These are phyloP conservation scores for Coprinellus micaceus DNA, from an alignment of 768 basidiomycete genomes.

Conservation along the genomic window DNA sequence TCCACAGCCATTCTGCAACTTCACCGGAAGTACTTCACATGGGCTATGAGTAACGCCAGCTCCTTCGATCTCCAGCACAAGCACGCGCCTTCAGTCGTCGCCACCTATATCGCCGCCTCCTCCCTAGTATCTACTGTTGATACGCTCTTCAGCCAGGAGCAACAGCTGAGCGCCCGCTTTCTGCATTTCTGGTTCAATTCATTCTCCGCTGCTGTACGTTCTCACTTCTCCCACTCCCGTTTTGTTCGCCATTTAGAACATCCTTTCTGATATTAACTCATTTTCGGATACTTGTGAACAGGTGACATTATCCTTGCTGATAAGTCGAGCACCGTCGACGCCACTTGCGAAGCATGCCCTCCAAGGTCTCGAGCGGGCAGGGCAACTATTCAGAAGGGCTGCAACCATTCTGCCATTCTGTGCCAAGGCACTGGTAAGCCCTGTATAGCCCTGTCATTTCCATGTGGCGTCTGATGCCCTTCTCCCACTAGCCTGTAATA, in stretches of 20 bases:
- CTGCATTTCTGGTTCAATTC: slow-evolving; percentile 74
- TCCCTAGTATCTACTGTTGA: slow-evolving; percentile 56
- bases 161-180: slow-evolving; percentile 60
- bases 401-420: slow-evolving; percentile 58
- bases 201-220: slow-evolving; percentile 66
- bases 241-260: neutral
- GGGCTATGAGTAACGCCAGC: slow-evolving; percentile 53
- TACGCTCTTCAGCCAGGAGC: slow-evolving; percentile 52
- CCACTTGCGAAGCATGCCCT: slow-evolving; percentile 57
- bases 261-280: neutral
- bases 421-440: slow-evolving; percentile 53
- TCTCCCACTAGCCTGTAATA: slow-evolving; percentile 43
- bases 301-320: slow-evolving; percentile 65
- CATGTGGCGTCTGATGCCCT: neutral
- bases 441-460: neutral
- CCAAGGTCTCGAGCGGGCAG: slow-evolving; percentile 56
- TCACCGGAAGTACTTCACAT: slow-evolving; percentile 65
- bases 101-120: slow-evolving; percentile 59
- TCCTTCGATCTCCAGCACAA: slow-evolving; percentile 56
- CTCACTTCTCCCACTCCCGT: neutral
- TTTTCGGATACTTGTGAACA: slow-evolving; percentile 14
- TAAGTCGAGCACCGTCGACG: slow-evolving; percentile 57
- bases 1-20: slow-evolving; percentile 58
- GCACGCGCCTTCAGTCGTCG: slow-evolving; percentile 67
- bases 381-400: slow-evolving; percentile 54